A percentile compares a stretch with the other conserved stretches of the same genome.
These are phyloP conservation scores for Eucalyptus grandis DNA, from an alignment of 345 rosid genomes.

Conservation along the genomic window DNA sequence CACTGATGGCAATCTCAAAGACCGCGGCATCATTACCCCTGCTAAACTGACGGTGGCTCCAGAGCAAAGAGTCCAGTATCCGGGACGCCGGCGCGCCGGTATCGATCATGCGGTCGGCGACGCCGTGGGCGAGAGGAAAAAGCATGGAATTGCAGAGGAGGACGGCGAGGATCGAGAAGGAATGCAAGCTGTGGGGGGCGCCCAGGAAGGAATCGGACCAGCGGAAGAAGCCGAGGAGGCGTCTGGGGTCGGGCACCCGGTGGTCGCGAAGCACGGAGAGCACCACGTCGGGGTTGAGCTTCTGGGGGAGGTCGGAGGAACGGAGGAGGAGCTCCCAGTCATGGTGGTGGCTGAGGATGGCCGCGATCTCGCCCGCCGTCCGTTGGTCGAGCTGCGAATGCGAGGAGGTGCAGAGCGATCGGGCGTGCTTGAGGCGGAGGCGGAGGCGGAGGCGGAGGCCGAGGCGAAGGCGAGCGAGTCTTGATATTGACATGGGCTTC, in stretches of 20 bases:
- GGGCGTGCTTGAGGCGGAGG: neutral
- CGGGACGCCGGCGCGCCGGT: slow-evolving; percentile 20
- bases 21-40: slow-evolving; percentile 4
- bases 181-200: slow-evolving; percentile 23
- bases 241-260: slow-evolving; percentile 33
- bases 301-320: slow-evolving; percentile 17
- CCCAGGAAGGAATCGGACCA: slow-evolving; percentile 34
- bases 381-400: neutral
- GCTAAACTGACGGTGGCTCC: slow-evolving; percentile 18
- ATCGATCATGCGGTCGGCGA: slow-evolving; percentile 32
- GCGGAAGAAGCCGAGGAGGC: slow-evolving; percentile 49
- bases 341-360: slow-evolving; percentile 15
- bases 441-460: neutral
- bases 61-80: slow-evolving; percentile 34
- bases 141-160: slow-evolving; percentile 35
- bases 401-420: neutral
- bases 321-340: slow-evolving; percentile 39
- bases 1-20: slow-evolving; percentile 41
- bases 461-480: neutral
- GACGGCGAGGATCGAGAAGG: slow-evolving; percentile 42
- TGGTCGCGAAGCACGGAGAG: slow-evolving; percentile 37
- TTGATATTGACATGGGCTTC: neutral
- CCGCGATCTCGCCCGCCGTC: slow-evolving; percentile 26
- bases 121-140: slow-evolving; percentile 19
- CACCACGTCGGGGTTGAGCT: slow-evolving; percentile 50